These are phyloP conservation scores for Coprinellus aureogranulatus DNA, from an alignment of 768 basidiomycete genomes.

Conservation along the genomic window DNA sequence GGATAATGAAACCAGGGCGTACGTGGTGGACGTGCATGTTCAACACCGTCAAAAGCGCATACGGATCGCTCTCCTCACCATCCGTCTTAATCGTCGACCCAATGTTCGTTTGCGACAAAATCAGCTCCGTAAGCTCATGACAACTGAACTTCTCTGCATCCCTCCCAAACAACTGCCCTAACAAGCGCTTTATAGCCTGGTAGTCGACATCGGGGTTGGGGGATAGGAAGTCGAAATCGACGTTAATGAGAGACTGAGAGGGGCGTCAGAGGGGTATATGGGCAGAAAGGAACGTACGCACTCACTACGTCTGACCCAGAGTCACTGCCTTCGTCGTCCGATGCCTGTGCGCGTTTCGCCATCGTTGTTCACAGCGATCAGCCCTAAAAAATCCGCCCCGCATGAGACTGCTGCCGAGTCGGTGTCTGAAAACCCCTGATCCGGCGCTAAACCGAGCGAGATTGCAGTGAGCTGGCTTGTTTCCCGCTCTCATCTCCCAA, in stretches of 20 bases:
- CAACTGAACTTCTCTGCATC: constrained; percentile 74
- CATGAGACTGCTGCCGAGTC: too few relatives aligned
- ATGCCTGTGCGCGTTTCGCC: constrained; percentile 56
- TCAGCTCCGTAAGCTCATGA: constrained; percentile 74
- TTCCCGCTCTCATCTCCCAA: too few relatives aligned
- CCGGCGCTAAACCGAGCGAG: too few relatives aligned
- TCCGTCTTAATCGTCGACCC: constrained; percentile 94
- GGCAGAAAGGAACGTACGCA: neutral
- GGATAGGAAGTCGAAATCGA: constrained; percentile 94
- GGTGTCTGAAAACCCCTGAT: too few relatives aligned
- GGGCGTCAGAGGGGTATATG: constrained; percentile 30
- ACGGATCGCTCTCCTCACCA: constrained; percentile 86
- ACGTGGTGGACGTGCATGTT: constrained; percentile 66
- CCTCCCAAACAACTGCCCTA: constrained; percentile 64
- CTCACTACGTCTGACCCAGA: constrained; percentile 35
- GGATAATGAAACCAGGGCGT: neutral
- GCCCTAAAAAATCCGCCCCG: too few relatives aligned
- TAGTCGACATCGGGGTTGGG: constrained; percentile 81
- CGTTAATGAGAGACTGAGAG: constrained; percentile 58
- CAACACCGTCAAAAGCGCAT: constrained; percentile 80
- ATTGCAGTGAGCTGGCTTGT: too few relatives aligned
- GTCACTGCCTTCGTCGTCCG: constrained; percentile 37
- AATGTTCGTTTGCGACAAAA: constrained; percentile 68
- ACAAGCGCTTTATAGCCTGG: constrained; percentile 75
- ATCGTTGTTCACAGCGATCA: constrained; percentile 34